Evolutionary conservation across 768 basidiomycete genomes (phyloP), one percentile per base, ranked within the genome.

Genomic region (Podaxis rugospora): DNA sequence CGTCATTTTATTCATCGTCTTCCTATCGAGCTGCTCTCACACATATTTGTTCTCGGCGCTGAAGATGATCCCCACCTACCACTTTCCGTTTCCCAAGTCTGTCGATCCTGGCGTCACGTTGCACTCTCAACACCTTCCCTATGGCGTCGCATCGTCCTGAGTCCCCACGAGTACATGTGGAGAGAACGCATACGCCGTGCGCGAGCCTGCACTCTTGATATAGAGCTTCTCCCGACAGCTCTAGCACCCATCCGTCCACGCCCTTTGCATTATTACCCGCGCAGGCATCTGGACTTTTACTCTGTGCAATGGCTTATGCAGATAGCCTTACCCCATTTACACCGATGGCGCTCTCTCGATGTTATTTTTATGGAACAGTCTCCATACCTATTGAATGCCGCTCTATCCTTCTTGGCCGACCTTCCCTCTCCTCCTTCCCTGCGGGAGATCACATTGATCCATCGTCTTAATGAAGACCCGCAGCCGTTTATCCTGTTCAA

Each of bases 381-480:
- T 2, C 87, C 87, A 0, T 85, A 82, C 68, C 74, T 90, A n/a
- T 88, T 85, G 84, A 87, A 85, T 55, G 83, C 85, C 11, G 80
- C 86, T 21, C 76, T 90, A 42, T 84, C 85, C 3, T 55, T 68
- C 54, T 73, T 90, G 52, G 82, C 84, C 64, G 81, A 83, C 13
- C 71, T 91, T 21, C 44, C 42, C 13, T 61, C 59, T 9, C 59
- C 59, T 27, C 59, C 59, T 61, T 55, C 52, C 21, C 47, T 61
- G n/a, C 59, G 28, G 37, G 59, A 61, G 36, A 53, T 61, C 35
- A 76, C 76, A 7, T 77, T 91, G 21, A 70, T 83, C 16, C 85
- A 87, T 67, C 82, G 83, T 28, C 74, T 73, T 42, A 91, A 90
- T 65, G 88, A 90, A 62, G 87, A 89, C 66, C 75, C 80, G n/a